Base-by-base conservation (phyloP, 176 grass and related monocot genomes). In the Tillandsia fasciculata region DNA sequence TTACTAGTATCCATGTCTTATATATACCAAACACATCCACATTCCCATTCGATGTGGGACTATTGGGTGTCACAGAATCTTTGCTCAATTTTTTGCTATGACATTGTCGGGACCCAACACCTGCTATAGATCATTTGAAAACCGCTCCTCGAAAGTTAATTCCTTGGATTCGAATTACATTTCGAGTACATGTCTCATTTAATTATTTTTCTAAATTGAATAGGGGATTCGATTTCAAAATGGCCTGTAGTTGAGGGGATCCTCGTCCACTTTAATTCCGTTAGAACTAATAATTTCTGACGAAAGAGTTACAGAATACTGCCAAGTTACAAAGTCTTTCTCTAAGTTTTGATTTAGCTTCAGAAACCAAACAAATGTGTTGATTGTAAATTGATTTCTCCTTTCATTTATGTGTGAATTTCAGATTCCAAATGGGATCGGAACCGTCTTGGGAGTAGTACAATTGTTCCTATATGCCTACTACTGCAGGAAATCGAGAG, bases 341-440 rank as follows among this genome's bases (percentile, higher is more conserved):
- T 42, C 28, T 2, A 29, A 29, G 28, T 29, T 29, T 29, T 29
- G 28, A 3, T 33, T 3, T 4, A 33, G 3, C 29, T 33, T 33
- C 29, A 42, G 33, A 42, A 61, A 15, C n/a, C 10, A 61, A 61
- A 61, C 22, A 20, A 23, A 61, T 15, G 10, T 2, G 17, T 23
- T 61, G 2, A 42, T 10, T 6, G 17, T 18, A 18, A 2, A 61
- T 18, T 23, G 17, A 23, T 61, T 61, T 23, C 56, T 59, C 20
- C 56, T 80, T 72, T 57, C 73, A 11, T 70, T 69, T 72, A 6
- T 65, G 49, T 72, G 48, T 54, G 18, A 48, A 82, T 87, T 82
- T 67, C 72, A 99, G 89, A 58, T 93, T 68, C 94, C 94, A 8
- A 99, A 99, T 49, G 89, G 94, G 49, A 93, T 99, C 67, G 94